Evolutionary conservation across 1,284 basidiomycete genomes (phyloP), one percentile per base, ranked within the genome.

Genomic region (Bondarzewia mesenterica): DNA sequence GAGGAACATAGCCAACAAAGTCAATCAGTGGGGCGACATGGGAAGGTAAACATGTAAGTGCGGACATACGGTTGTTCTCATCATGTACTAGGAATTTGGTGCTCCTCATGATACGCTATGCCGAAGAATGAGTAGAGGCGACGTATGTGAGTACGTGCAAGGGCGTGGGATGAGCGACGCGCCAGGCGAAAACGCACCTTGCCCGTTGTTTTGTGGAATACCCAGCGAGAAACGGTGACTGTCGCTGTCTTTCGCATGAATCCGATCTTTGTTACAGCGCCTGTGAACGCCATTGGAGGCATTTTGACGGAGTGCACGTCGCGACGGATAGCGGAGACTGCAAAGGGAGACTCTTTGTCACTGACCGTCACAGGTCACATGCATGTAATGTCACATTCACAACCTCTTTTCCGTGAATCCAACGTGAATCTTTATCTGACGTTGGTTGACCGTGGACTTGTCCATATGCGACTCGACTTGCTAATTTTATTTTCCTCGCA

Each of bases 201-300:
- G 57, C 81, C 78, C 7, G 86, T 89, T 42, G 77, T 59, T 52
- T 77, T 75, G 60, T 90, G 85, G 21, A 77, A 64, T 37, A 82
- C 70, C 68, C 72, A 79, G 50, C 87, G 76, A 22, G 83, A 80
- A 15, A 90, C 85, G 1, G 81, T 81, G 38, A 90, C 85, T 0
- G 88, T 90, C 15, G 76, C 87, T 0, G 87, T 90, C 60, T 89
- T 89, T 50, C 80, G 73, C 87, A 90, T 90, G 57, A 71, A 77
- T 12, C 87, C 86, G 16, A 77, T 81, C 64, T 86, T 89, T 21
- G 84, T 83, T 22, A 90, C 88, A 36, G 80, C 59, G 7, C 87
- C 87, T 21, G 72, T 72, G 49, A 89, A 75, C 15, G 78, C 66
- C 75, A 88, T 81, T 20, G 86, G 85, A 27, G 86, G 83, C 86